Conservation (phyloP, 306 rosid genomes). For the Quillaja saponaria region DNA sequence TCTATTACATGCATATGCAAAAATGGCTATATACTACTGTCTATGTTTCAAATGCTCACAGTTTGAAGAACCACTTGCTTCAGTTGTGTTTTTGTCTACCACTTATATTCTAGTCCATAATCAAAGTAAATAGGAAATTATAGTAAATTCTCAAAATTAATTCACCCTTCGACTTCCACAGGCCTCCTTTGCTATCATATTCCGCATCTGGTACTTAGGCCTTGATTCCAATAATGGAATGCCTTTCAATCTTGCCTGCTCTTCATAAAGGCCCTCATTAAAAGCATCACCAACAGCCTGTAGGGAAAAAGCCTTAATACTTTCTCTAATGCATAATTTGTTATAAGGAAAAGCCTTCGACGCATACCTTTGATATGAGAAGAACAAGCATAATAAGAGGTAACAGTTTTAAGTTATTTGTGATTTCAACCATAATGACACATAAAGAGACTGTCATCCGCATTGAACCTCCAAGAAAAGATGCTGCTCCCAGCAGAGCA, state of each 20-base stretch:
- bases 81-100: too few species aligned
- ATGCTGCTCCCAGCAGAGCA: slow-evolving; percentile 97
- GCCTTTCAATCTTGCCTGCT: slow-evolving; percentile 77
- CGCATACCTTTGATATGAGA: slow-evolving; percentile 88
- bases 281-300: slow-evolving; percentile 91
- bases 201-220: slow-evolving; percentile 94
- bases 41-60: too few species aligned
- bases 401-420: slow-evolving; percentile 80
- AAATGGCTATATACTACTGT: too few species aligned
- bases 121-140: too few species aligned
- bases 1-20: too few species aligned
- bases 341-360: slow-evolving; percentile 15
- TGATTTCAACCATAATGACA: slow-evolving; percentile 97
- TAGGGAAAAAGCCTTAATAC: slow-evolving; percentile 18
- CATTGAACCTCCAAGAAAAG: slow-evolving; percentile 99
- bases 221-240: slow-evolving; percentile 91
- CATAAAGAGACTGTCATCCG: slow-evolving; percentile 94
- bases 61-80: too few species aligned
- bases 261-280: slow-evolving; percentile 85
- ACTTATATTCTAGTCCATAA: too few species aligned
- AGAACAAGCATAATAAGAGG: slow-evolving; percentile 98
- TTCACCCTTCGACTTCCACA: slow-evolving; percentile 79
- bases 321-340: slow-evolving; percentile 21
- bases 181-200: slow-evolving; percentile 89
- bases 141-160: too few species aligned